Evolutionary conservation across 768 basidiomycete genomes (phyloP).

Genomic region (Serendipita indica): DNA sequence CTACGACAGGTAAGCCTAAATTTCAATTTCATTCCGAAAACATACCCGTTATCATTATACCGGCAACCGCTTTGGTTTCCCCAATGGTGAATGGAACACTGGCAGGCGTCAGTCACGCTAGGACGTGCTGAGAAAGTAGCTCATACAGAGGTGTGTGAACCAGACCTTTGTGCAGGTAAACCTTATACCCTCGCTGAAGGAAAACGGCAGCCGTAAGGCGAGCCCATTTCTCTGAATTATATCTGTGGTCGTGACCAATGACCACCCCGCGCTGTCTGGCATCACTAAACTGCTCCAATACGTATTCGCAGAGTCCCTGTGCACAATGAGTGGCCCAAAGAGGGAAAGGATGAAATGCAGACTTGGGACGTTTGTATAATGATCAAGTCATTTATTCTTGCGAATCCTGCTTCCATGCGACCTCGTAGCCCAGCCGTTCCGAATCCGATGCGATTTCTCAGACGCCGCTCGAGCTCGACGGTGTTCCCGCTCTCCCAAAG

Average conservation of each 20-base stretch:
- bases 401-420: slow-evolving; percentile 77
- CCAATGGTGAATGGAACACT: slow-evolving; percentile 74
- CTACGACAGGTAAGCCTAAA: slow-evolving; percentile 23
- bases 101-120: slow-evolving; percentile 10
- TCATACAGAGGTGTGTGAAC: slow-evolving; percentile 70
- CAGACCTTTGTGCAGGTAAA: slow-evolving; percentile 50
- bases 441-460: slow-evolving; percentile 53
- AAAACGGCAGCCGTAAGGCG: slow-evolving; percentile 60
- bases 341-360: slow-evolving; percentile 9
- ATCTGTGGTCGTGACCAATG: slow-evolving; percentile 73
- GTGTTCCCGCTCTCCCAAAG: slow-evolving; percentile 14
- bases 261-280: slow-evolving; percentile 55
- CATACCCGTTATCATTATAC: slow-evolving; percentile 80
- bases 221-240: slow-evolving; percentile 69
- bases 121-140: neutral
- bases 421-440: slow-evolving; percentile 77
- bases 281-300: slow-evolving; percentile 35
- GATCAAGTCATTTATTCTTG: slow-evolving; percentile 82
- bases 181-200: slow-evolving; percentile 44
- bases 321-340: neutral
- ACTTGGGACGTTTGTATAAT: slow-evolving; percentile 74
- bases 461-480: slow-evolving; percentile 17
- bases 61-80: slow-evolving; percentile 52
- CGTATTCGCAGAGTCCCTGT: slow-evolving; percentile 67
- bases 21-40: slow-evolving; percentile 7